Evolutionary conservation across 1,284 basidiomycete genomes (phyloP), one percentile per base, ranked within the genome.

Genomic region (Coniferiporia sulphurascens): DNA sequence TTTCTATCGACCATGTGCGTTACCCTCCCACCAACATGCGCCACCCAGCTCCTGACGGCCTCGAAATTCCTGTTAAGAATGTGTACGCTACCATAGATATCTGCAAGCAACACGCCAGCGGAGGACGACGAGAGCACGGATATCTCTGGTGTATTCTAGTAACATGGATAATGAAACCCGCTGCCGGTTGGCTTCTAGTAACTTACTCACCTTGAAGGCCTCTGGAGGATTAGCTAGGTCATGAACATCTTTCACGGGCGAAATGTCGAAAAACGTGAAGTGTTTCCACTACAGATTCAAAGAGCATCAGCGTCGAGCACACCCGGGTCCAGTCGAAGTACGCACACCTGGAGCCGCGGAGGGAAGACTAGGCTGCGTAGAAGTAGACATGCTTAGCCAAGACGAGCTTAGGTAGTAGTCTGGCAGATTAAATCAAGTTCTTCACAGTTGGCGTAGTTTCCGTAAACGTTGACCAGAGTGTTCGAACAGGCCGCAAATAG

Each of bases 1-100:
- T 84, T 85, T 49, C 82, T 80, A 72, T 94, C 91, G 0, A 81
- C 79, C 81, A 95, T 89, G 69, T 92, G 89, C n/a, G 87, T 90
- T n/a, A 91, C 87, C 48, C 87, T 74, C 48, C 89, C 89, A 15
- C 78, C 79, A 7, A 83, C 79, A 75, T 94, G 91, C 9, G 87
- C 91, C 54, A 87, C 72, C 86, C 92, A 95, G 48, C 84, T 86
- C 53, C 77, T 78, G n/a, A 78, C 71, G 0, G 86, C 76, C 63
- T 88, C 85, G 69, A 95, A 93, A 45, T 89, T 83, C 22, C 82
- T 78, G 70, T 89, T 86, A 27, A 96, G 77, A 3, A 87, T 72
- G 69, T 90, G 89, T 6, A 94, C 74, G 58, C 83, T 86, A 4
- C 91, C 92, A 71, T 93, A 87, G 43, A 91, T 85, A 70, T 94